A percentile compares a stretch with the other conserved stretches of the same genome.
These are phyloP conservation scores for Lunularia cruciata DNA, from an alignment of 225 moss, liverwort and hornwort genomes.

Conservation along the genomic window DNA sequence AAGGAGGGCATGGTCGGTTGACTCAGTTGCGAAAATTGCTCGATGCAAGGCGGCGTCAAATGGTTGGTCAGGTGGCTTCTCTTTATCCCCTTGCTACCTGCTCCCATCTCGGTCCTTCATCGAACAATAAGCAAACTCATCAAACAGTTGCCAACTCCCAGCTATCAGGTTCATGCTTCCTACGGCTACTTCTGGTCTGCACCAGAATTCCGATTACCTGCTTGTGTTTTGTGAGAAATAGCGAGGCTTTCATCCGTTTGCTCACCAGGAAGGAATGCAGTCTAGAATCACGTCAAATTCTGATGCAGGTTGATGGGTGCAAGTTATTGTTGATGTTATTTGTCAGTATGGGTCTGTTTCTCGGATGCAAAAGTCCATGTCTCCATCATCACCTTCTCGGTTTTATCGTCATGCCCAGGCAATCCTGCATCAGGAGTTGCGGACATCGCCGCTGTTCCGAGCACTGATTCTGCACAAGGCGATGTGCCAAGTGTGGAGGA, in stretches of 20 bases:
- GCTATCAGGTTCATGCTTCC: constrained; percentile 35
- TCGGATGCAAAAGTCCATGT: not conserved
- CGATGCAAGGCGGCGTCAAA: constrained; percentile 75
- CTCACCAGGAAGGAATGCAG: not conserved
- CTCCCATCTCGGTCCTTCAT: constrained; percentile 38
- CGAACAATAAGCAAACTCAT: constrained; percentile 33
- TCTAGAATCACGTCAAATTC: too few relatives aligned
- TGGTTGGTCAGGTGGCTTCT: constrained; percentile 82
- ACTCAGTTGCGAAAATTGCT: constrained; percentile 56
- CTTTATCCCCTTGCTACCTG: constrained; percentile 70
- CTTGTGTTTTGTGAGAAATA: not conserved
- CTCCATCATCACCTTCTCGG: not conserved
- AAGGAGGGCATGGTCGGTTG: constrained; percentile 78
- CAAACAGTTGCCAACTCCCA: constrained; percentile 19
- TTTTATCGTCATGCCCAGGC: constrained; percentile 3
- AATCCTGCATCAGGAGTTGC: not conserved
- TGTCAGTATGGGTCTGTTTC: not conserved
- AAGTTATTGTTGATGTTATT: not conserved
- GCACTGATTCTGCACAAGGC: constrained; percentile 39
- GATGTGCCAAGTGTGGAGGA: constrained; percentile 55
- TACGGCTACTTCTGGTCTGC: not conserved
- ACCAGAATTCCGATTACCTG: not conserved
- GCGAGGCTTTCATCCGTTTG: too few relatives aligned
- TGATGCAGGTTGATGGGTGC: too few relatives aligned
- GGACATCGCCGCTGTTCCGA: not conserved